phyloP scores from a whole-genome alignment of 2,329 filamentous ascomycete species.

The Penicillium paneum region DNA sequence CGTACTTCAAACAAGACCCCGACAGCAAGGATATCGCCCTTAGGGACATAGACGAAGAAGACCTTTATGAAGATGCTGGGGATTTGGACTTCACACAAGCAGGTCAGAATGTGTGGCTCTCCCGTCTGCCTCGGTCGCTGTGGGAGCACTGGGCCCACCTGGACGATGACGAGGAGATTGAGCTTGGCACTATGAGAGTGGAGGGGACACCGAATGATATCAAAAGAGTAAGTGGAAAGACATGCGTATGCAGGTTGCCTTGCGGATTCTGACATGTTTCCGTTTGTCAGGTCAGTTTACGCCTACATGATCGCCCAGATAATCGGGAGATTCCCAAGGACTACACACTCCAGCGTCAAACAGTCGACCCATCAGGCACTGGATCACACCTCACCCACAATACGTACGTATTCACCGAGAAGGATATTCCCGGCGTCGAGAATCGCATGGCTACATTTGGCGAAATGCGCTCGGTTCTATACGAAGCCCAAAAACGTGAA shows the following conservation, averaged over 20 bases:
- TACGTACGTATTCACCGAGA: conserved; percentile 89
- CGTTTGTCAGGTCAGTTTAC: conserved; percentile 61
- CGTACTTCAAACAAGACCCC: conserved; percentile 43
- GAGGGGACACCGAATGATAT: conserved; percentile 55
- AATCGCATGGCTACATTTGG: conserved; percentile 45
- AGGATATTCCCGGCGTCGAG: conserved; percentile 77
- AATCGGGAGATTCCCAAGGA: conserved; percentile 80
- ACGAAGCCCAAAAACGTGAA: conserved; percentile 47
- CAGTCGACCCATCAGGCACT: conserved; percentile 45
- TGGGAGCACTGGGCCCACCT: conserved; percentile 76
- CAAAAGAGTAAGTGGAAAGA: conserved; percentile 42
- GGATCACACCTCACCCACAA: conserved; percentile 61
- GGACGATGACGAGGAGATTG: conserved; percentile 76
- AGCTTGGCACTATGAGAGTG: conserved; percentile 69
- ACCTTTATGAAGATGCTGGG: conserved; percentile 66
- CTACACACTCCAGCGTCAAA: conserved; percentile 74
- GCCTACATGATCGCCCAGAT: conserved; percentile 64
- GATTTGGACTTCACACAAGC: conserved; percentile 58
- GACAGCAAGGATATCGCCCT: conserved; percentile 39
- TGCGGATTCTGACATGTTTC: conserved; percentile 18
- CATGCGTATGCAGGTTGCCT: not conserved
- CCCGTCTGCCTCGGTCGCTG: conserved; percentile 73
- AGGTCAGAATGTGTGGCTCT: conserved; percentile 61
- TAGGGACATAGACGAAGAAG: conserved; percentile 55
- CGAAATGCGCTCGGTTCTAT: conserved; percentile 46